Conservation (phyloP, 495 filamentous ascomycete genomes). For the Tuber microsphaerosporum region DNA sequence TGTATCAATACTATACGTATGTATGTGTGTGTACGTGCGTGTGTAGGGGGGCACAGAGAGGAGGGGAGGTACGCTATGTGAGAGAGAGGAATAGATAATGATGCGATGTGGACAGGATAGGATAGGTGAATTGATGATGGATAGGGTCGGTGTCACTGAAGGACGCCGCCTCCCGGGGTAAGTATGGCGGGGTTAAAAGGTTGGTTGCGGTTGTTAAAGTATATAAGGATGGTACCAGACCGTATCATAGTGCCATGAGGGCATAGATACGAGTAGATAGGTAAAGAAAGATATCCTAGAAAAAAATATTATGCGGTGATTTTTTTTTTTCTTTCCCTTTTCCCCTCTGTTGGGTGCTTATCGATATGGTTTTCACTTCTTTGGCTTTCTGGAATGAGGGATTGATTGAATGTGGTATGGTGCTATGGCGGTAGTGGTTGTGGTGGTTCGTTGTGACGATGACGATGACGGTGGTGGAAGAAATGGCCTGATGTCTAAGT, state of each 20-base stretch:
- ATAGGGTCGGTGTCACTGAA: neutral
- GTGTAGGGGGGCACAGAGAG: neutral
- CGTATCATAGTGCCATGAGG: slow-evolving; percentile 14
- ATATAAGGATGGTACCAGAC: slow-evolving; percentile 5
- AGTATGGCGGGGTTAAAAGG: neutral
- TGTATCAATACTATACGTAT: neutral
- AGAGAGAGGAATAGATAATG: neutral
- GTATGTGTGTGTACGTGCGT: neutral
- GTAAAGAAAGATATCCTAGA: neutral
- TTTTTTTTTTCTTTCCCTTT: neutral
- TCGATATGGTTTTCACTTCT: neutral
- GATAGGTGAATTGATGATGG: neutral
- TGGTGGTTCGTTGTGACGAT: neutral
- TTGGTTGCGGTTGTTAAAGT: neutral
- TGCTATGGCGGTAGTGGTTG: neutral
- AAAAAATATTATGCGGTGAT: neutral
- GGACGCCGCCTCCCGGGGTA: neutral
- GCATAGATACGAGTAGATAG: neutral
- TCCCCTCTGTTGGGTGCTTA: neutral
- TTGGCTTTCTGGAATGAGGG: neutral
- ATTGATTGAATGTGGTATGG: neutral
- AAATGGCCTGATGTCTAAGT: neutral
- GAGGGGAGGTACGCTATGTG: neutral
- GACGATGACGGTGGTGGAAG: neutral
- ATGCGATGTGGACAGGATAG: neutral